Conservation (phyloP, 1,284 basidiomycete species). For the Mycena citricolor region DNA sequence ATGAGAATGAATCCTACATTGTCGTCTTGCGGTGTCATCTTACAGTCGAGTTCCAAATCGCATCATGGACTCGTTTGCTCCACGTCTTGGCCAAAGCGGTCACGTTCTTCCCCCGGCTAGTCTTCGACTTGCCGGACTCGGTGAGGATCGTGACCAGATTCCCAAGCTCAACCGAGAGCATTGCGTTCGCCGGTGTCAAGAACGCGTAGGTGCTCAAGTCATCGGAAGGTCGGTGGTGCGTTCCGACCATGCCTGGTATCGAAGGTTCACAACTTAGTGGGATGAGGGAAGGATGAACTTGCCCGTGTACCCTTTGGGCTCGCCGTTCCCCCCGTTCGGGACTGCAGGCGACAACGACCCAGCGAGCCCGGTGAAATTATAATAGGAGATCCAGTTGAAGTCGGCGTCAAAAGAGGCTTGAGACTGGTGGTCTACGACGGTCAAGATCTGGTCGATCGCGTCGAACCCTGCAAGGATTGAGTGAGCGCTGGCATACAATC, state of each 20-base stretch:
- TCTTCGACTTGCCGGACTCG: slow-evolving; percentile 38
- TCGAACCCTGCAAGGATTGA: slow-evolving; percentile 49
- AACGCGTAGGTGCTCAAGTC: slow-evolving; percentile 73
- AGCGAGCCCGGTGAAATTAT: slow-evolving; percentile 65
- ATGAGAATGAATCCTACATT: not conserved
- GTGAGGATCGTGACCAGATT: slow-evolving; percentile 64
- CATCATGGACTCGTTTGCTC: slow-evolving; percentile 57
- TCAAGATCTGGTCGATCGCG: slow-evolving; percentile 72
- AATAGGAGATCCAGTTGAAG: slow-evolving; percentile 74
- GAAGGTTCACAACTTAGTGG: not conserved
- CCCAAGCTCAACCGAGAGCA: slow-evolving; percentile 71
- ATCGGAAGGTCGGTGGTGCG: slow-evolving; percentile 75
- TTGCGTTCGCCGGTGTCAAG: slow-evolving; percentile 75
- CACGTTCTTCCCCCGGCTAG: slow-evolving; percentile 36
- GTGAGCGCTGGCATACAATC: slow-evolving; percentile 2
- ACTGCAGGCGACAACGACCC: slow-evolving; percentile 65
- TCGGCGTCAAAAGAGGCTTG: slow-evolving; percentile 68
- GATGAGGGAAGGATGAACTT: not conserved
- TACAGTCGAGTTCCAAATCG: slow-evolving; percentile 60
- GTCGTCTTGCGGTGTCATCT: not conserved
- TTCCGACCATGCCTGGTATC: slow-evolving; percentile 60
- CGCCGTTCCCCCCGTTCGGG: slow-evolving; percentile 39
- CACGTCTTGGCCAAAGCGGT: slow-evolving; percentile 55
- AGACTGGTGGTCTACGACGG: slow-evolving; percentile 75
- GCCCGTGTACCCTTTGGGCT: slow-evolving; percentile 59